Evolutionary conservation across 768 basidiomycete species (phyloP).

Genomic region (Chalciporus pseudorubinellus): DNA sequence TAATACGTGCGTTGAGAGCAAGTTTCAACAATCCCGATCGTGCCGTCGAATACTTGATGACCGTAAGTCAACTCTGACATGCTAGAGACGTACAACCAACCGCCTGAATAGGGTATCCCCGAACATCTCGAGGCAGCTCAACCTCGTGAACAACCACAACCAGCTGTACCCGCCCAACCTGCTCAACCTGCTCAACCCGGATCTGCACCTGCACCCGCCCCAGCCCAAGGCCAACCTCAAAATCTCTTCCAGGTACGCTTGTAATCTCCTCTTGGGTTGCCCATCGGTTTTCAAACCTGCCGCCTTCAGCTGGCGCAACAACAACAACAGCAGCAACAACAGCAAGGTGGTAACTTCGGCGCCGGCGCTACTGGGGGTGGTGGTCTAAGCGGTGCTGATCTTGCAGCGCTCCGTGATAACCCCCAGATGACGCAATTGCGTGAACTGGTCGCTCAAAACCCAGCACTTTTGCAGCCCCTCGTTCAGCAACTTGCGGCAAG

Average conservation of each 20-base stretch:
- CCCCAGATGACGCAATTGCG: constrained; percentile 74
- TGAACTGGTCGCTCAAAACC: constrained; percentile 71
- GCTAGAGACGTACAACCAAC: constrained; percentile 5
- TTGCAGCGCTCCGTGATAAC: constrained; percentile 55
- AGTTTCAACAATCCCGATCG: constrained; percentile 98
- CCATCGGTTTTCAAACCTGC: background rate
- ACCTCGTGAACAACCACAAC: constrained; percentile 41
- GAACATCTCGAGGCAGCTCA: constrained; percentile 41
- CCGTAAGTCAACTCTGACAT: constrained; percentile 44
- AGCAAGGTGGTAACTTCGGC: constrained; percentile 32
- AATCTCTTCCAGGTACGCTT: constrained; percentile 81
- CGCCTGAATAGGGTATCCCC: constrained; percentile 68
- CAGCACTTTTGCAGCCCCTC: constrained; percentile 70
- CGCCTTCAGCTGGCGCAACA: constrained; percentile 65
- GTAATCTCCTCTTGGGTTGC: background rate
- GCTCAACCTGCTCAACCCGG: constrained; percentile 38
- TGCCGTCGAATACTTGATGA: constrained; percentile 98
- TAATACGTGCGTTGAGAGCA: constrained; percentile 81
- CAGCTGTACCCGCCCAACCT: constrained; percentile 31
- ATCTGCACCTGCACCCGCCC: constrained; percentile 37
- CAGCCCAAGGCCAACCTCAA: constrained; percentile 53
- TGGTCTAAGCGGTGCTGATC: constrained; percentile 33
- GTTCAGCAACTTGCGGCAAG: constrained; percentile 75
- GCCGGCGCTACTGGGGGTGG: constrained; percentile 16
- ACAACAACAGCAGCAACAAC: constrained; percentile 48